Conservation (phyloP, 2,329 filamentous ascomycete species). For the Curvularia sp. region DNA sequence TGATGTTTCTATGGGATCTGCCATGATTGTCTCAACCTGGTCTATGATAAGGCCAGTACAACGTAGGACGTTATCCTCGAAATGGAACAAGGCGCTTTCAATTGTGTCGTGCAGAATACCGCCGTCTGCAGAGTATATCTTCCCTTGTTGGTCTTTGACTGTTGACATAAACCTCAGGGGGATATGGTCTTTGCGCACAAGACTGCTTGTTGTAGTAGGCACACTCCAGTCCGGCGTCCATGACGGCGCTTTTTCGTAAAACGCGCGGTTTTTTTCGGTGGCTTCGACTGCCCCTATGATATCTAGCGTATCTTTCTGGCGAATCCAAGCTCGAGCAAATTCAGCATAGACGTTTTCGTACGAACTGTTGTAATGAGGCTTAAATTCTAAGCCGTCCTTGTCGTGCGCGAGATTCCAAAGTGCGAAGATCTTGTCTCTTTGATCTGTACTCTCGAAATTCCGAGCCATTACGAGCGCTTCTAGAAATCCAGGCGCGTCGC, state of each 20-base stretch:
- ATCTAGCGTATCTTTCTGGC: not conserved
- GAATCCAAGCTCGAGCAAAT: not conserved
- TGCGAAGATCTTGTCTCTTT: slow-evolving; percentile 2
- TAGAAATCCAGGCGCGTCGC: not conserved
- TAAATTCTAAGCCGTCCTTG: not conserved
- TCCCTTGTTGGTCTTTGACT: not conserved
- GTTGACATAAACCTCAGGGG: not conserved
- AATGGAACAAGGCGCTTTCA: not conserved
- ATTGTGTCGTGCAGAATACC: not conserved
- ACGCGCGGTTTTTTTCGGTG: not conserved
- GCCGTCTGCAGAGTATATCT: not conserved
- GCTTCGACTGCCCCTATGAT: not conserved
- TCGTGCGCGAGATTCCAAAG: slow-evolving; percentile 1
- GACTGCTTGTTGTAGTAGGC: not conserved
- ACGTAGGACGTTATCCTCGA: not conserved
- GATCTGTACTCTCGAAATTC: slow-evolving; percentile 2
- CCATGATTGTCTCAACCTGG: not conserved
- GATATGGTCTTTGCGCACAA: not conserved
- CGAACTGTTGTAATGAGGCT: not conserved
- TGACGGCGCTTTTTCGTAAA: not conserved
- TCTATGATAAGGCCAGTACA: slow-evolving; percentile 1
- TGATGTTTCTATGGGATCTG: not conserved
- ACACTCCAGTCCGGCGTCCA: slow-evolving; percentile 1
- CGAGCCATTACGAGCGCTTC: slow-evolving; percentile 1
- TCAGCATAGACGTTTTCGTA: not conserved